Conservation (phyloP, 2,329 filamentous ascomycete species). For the Aspergillus sergii region DNA sequence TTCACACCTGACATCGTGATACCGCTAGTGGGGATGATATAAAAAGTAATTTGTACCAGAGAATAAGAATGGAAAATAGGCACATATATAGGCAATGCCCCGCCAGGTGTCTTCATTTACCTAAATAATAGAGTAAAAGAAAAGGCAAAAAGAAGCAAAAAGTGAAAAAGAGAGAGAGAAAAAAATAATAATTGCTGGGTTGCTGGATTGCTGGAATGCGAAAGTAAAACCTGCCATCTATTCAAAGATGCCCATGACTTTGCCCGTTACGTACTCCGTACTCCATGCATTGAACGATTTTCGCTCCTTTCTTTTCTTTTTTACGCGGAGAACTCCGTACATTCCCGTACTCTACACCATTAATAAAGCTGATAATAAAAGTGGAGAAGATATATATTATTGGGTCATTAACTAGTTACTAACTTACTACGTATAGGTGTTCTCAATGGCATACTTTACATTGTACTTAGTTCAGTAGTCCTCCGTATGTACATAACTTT, state of each 20-base stretch:
- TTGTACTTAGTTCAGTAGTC: not conserved
- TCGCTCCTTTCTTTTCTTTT: not conserved
- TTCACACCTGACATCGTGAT: constrained; percentile 18
- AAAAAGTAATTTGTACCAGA: constrained; percentile 14
- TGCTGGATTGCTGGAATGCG: not conserved
- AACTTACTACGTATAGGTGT: not conserved
- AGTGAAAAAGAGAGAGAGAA: not conserved
- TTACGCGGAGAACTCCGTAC: not conserved
- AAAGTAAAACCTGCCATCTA: not conserved
- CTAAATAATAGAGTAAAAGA: not conserved
- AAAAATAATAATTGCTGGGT: not conserved
- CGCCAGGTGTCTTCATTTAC: not conserved
- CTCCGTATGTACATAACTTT: not conserved
- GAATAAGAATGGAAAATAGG: not conserved
- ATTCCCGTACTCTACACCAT: not conserved
- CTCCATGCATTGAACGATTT: not conserved
- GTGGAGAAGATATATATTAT: not conserved
- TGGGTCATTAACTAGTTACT: not conserved
- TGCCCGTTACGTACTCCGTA: not conserved
- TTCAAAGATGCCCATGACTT: not conserved
- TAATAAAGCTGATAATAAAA: not conserved
- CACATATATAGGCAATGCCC: not conserved
- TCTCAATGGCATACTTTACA: not conserved
- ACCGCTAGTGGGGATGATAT: constrained; percentile 21
- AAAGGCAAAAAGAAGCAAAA: not conserved